Evolutionary conservation across 225 moss, liverwort and hornwort species (phyloP).

Genomic region (Bryum argenteum): DNA sequence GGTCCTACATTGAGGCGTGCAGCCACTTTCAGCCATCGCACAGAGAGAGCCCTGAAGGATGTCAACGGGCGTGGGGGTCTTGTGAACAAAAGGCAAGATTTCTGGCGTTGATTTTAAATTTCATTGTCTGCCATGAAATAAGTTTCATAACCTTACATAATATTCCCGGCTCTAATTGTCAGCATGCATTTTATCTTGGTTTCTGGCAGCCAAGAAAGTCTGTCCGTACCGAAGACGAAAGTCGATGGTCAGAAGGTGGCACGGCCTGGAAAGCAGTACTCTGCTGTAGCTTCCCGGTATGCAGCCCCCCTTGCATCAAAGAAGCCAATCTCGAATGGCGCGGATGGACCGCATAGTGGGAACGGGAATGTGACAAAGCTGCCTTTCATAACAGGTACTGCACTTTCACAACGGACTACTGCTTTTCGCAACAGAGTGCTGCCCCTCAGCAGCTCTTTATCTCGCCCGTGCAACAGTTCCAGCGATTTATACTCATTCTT

Average conservation of each 20-base stretch:
- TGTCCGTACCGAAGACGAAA: constrained; percentile 18
- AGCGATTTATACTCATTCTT: neutral
- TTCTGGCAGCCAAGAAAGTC: constrained; percentile 46
- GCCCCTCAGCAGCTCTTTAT: no score
- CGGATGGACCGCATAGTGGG: constrained; percentile 17
- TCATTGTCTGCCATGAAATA: neutral
- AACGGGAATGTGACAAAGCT: constrained; percentile 36
- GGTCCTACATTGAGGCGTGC: constrained; percentile 53
- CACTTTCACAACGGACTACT: no score
- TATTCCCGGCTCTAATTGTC: neutral
- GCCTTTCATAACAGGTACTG: constrained; percentile 52
- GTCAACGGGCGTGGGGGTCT: constrained; percentile 43
- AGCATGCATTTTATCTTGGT: neutral
- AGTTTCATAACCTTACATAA: neutral
- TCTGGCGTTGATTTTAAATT: neutral
- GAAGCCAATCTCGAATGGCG: constrained; percentile 18
- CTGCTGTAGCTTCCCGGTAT: constrained; percentile 52
- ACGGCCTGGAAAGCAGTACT: constrained; percentile 50
- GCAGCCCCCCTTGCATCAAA: constrained; percentile 48
- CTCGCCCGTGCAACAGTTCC: neutral
- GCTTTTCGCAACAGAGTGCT: no score
- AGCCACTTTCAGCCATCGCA: constrained; percentile 53
- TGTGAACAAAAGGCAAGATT: constrained; percentile 44
- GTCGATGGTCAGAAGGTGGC: constrained; percentile 30
- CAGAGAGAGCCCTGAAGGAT: constrained; percentile 57